Base-by-base conservation (phyloP, 495 filamentous ascomycete genomes). In the Penicillium cataractarum region DNA sequence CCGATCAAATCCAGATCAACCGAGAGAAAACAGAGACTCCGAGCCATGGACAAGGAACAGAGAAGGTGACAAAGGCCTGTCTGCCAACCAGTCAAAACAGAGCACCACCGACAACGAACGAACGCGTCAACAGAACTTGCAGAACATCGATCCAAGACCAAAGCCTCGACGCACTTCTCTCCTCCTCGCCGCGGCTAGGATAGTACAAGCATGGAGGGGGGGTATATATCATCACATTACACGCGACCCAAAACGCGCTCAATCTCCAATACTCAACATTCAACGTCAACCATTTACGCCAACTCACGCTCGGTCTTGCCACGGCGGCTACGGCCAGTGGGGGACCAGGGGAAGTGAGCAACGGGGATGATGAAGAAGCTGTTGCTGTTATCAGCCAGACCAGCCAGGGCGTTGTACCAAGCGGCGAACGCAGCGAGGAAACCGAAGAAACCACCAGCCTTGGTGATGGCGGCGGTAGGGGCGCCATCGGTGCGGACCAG, bases 281-380 rank as follows among this genome's bases (percentile, higher is more conserved):
- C 15, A 9, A 33, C 59, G 3, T n/a, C 49, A 21, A 21, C 50
- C 32, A 49, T 62, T 71, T 76, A 82, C 4, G 70, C 78, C 26
- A 67, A 56, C 61, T 80, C 73, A 27, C 77, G 77, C 39, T 80
- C 75, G 58, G 76, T 72, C 74, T 82, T 80, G 57, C 76, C 74
- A 49, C 89, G 81, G 57, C 63, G 68, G 77, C 87, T 79, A 65
- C 88, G 89, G 46, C 89, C 93, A 80, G 92, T 93, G 69, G 92
- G 90, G 35, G 90, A 93, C 95, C 95, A 97, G 40, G 94, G 95
- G 87, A 99, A 97, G 86, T 97, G 95, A 65, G 88, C 86, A 67
- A 97, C 95, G 57, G 93, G 93, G 66, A 97, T 83, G 73, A 95
- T 83, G 86, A 99, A 97, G 91, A 98, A 98, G 76, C 91, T 94